Percentiles rank a stretch among this genome's conserved stretches.
These are phyloP conservation scores for Pseudogymnoascus sp. DNA, from an alignment of 2,329 filamentous ascomycete genomes.

Conservation along the genomic window DNA sequence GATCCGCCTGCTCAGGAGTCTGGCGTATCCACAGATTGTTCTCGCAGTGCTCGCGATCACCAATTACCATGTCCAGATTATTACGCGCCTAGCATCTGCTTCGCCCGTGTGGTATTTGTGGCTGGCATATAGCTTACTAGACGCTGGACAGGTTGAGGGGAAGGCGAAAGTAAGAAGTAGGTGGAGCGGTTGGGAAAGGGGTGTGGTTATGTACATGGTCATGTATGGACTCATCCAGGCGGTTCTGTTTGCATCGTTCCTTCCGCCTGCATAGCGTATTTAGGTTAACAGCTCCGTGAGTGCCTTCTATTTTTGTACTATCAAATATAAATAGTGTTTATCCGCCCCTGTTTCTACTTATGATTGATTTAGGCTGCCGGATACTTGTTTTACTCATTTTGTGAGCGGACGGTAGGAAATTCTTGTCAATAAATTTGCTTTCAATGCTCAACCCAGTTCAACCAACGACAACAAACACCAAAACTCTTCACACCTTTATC, in stretches of 20 bases:
- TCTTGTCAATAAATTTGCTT: not conserved
- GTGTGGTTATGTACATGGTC: slow-evolving; percentile 53
- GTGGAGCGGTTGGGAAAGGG: slow-evolving; percentile 19
- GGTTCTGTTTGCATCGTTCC: slow-evolving; percentile 78
- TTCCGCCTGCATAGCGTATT: slow-evolving; percentile 68
- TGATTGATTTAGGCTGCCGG: not conserved
- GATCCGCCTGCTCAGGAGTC: slow-evolving; percentile 27
- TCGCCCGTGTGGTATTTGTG: slow-evolving; percentile 89
- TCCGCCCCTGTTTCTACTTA: not conserved
- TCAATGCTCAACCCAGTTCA: not conserved
- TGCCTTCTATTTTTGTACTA: not conserved
- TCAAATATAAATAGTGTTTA: not conserved
- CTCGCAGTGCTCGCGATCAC: slow-evolving; percentile 67
- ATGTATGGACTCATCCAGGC: slow-evolving; percentile 81
- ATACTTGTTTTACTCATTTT: not conserved
- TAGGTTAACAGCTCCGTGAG: not conserved
- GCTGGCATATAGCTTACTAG: slow-evolving; percentile 48
- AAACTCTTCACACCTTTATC: not conserved
- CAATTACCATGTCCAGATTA: slow-evolving; percentile 88
- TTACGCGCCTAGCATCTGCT: slow-evolving; percentile 80
- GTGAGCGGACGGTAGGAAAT: not conserved
- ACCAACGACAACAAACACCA: not conserved
- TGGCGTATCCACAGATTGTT: slow-evolving; percentile 68
- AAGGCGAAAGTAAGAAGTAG: slow-evolving; percentile 24
- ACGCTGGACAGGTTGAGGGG: slow-evolving; percentile 20